Conservation (phyloP, 2,329 filamentous ascomycete species). For the Myotisia sp. region DNA sequence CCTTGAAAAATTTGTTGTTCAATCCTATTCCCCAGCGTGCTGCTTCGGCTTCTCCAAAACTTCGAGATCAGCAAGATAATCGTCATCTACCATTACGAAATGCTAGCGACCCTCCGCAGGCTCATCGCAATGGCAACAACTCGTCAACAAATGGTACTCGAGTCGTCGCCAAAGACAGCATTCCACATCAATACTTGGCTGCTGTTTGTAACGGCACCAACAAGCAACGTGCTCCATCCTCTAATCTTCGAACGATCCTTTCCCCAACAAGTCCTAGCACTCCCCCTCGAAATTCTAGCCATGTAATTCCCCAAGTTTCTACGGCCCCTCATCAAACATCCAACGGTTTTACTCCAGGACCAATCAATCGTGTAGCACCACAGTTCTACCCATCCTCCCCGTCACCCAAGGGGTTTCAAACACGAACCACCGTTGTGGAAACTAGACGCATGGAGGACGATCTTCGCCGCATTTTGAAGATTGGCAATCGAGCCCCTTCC, state of each 20-base stretch:
- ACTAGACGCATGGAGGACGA: slow-evolving; percentile 36
- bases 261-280: slow-evolving; percentile 15
- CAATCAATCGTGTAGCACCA: slow-evolving; percentile 12
- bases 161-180: slow-evolving; percentile 9
- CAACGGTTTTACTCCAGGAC: slow-evolving; percentile 4
- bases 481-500: slow-evolving; percentile 20
- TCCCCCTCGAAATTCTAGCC: slow-evolving; percentile 7
- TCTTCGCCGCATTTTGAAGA: slow-evolving; percentile 34
- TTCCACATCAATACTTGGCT: slow-evolving; percentile 15
- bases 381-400: not conserved
- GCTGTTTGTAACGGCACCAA: slow-evolving; percentile 15
- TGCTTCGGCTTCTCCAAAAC: slow-evolving; percentile 20
- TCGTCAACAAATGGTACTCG: not conserved
- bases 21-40: slow-evolving; percentile 28
- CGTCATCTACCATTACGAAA: not conserved
- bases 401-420: slow-evolving; percentile 14
- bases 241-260: slow-evolving; percentile 21
- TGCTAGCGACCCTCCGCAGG: not conserved
- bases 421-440: slow-evolving; percentile 19
- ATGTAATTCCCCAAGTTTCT: slow-evolving; percentile 14
- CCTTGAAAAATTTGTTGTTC: slow-evolving; percentile 32
- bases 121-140: slow-evolving; percentile 5
- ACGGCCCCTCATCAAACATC: slow-evolving; percentile 15
- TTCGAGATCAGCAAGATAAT: not conserved
- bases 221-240: slow-evolving; percentile 17